These are phyloP conservation scores for Dendrobium catenatum DNA, from an alignment of 106 monocot genomes.

Conservation along the genomic window DNA sequence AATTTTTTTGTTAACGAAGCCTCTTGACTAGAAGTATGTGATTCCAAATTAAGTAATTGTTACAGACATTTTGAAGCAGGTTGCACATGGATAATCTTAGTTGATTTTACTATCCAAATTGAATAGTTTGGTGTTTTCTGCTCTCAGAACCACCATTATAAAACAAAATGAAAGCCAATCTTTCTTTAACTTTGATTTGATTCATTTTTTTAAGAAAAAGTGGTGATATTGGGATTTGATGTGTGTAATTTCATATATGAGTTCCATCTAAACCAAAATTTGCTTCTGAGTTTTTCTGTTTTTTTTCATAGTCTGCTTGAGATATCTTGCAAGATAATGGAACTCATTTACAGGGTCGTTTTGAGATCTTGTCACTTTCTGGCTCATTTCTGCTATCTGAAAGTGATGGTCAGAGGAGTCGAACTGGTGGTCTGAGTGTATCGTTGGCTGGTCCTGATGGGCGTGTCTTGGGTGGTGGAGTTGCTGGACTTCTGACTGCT, in stretches of 20 bases:
- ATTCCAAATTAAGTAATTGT: too few species aligned
- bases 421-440: conserved; percentile 26
- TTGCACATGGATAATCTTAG: neutral
- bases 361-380: conserved; percentile 22
- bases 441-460: conserved; percentile 24
- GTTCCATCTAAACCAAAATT: neutral
- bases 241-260: neutral
- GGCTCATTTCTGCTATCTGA: conserved; percentile 20
- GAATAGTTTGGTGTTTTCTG: neutral
- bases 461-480: conserved; percentile 24
- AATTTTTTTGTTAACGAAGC: too few species aligned
- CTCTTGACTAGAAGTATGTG: too few species aligned
- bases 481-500: conserved; percentile 25
- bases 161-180: neutral
- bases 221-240: neutral
- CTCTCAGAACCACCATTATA: neutral
- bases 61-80: too few species aligned
- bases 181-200: neutral
- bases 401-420: conserved; percentile 11
- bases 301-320: too few species aligned
- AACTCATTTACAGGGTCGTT: conserved; percentile 13
- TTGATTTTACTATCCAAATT: neutral
- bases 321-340: too few species aligned
- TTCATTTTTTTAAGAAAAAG: neutral
- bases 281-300: too few species aligned